Base-by-base conservation (phyloP, 352 stramenopile genomes). In the Phytopythium litorale region DNA sequence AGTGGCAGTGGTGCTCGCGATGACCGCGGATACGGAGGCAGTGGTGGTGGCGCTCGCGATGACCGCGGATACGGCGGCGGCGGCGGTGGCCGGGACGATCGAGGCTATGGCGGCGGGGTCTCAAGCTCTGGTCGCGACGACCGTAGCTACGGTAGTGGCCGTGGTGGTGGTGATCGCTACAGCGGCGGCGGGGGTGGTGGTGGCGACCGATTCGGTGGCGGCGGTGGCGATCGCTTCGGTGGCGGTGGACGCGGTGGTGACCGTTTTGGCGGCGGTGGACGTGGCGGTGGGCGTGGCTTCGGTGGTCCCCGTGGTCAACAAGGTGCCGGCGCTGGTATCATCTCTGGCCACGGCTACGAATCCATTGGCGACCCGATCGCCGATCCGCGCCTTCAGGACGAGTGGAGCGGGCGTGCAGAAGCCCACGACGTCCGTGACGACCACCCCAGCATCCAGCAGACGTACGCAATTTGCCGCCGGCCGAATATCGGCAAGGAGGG, bases 291-390 rank as follows among this genome's bases (percentile, higher is more conserved):
- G 40, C 65, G 76, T 35, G 59, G 66, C 21, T 63, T 72, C 15
- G 63, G 72, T 16, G 75, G 78, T 9, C 64, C 72, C 18, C 68
- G 71, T 32, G 55, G 56, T 5, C 70, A 71, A 57, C 72, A 71
- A 45, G 81, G 66, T 12, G 67, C 63, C 33, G 77, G 76, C 37
- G 77, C 72, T 42, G 83, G 83, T 11, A 54, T 55, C 0, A 38
- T 89, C 4, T 54, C 42, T 19, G 81, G 75, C 2, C 76, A 75
- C 3, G 81, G 81, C 7, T 89, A 88, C 53, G 79, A 89, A 33
- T 60, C 42, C 4, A 75, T 91, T 32, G 79, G 78, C 8, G 60
- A 80, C 13, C 63, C 73, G 4, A 66, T 88, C 16, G 63, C 74
- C 16, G 81, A 91, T 25, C 81, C 77, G 13, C 81, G 75, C 18